Base-by-base conservation (phyloP, 805 yeast genomes). In the Wickerhamiella qilinensis region DNA sequence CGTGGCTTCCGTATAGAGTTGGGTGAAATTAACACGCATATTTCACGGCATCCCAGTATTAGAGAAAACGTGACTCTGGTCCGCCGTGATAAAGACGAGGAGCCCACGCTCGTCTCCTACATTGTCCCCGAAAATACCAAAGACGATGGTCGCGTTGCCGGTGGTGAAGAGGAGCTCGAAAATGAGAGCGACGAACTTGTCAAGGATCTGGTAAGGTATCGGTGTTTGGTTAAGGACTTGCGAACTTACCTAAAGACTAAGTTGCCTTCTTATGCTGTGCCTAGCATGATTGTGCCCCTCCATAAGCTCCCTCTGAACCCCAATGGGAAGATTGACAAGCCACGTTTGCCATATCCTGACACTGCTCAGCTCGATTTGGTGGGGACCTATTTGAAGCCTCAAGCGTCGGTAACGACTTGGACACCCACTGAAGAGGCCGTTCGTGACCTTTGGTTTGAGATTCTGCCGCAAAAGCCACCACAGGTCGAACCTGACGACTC, bases 1-100 rank as follows among this genome's bases (percentile, higher is more conserved):
- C 76, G 99, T 64, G 99, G 99, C 2, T 93, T 91, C 73, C 75
- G 99, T 62, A 93, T 91, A 46, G 99, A 91, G 62, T 68, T 91
- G 40, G 99, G 99, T 43, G 99, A 91, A 62, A 93, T 91, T 55
- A 97, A 91, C 58, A 91, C 98, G 14, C 94, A 91, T 56, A 72
- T 91, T 44, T 85, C 96, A 12, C 94, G 85, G 58, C 95, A 86
- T 63, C 81, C 91, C 2, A 63, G 75, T 45, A 93, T 91, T 36
- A 75, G 97, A 57, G 96, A 91, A 59, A 91, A 91, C 54, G 67
- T 85, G 38, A 91, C 98, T 1, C 65, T 91, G 41, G 97, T 91
- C 15, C 74, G 88, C 54, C 79, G 91, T 54, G 93, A 88, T 60
- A 80, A 77, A 59, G 84, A 84, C 52, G 88, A 81, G 56, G 99